Conservation (phyloP, 108 stramenopile genomes). For the Skeletonema grethae region DNA sequence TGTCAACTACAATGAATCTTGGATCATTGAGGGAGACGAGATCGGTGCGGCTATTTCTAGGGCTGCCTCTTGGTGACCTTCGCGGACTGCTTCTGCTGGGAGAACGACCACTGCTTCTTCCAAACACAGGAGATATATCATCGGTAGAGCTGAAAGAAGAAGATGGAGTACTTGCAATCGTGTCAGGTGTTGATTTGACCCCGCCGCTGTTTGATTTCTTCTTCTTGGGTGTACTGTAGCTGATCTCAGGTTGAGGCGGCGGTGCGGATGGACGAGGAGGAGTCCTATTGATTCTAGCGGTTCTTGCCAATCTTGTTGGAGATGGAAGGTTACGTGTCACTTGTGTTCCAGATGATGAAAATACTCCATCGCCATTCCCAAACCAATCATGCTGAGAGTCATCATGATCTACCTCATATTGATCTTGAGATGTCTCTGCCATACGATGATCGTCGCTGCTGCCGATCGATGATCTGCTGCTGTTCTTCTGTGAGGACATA, state of each 20-base stretch:
- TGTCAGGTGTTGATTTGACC: not conserved
- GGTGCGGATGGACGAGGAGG: not conserved
- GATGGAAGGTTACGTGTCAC: not conserved
- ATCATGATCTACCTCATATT: not conserved
- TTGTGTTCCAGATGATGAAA: not conserved
- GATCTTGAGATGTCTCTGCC: not conserved
- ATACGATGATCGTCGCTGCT: not conserved
- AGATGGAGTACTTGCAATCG: constrained; percentile 1
- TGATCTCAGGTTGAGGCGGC: not conserved
- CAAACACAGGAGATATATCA: not conserved
- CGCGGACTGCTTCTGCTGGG: not conserved
- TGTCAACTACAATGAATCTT: constrained; percentile 11
- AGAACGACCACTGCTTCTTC: not conserved
- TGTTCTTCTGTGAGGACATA: not conserved
- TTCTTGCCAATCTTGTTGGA: not conserved
- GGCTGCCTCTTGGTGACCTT: not conserved
- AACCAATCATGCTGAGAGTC: not conserved
- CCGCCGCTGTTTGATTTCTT: not conserved
- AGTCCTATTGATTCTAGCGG: not conserved
- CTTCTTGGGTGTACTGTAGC: not conserved
- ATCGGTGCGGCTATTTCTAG: not conserved
- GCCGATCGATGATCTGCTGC: not conserved
- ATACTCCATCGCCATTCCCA: not conserved
- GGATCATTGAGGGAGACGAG: not conserved
- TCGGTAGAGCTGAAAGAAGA: not conserved